Conservation (phyloP, 345 rosid species). For the Eucalyptus cloeziana region DNA sequence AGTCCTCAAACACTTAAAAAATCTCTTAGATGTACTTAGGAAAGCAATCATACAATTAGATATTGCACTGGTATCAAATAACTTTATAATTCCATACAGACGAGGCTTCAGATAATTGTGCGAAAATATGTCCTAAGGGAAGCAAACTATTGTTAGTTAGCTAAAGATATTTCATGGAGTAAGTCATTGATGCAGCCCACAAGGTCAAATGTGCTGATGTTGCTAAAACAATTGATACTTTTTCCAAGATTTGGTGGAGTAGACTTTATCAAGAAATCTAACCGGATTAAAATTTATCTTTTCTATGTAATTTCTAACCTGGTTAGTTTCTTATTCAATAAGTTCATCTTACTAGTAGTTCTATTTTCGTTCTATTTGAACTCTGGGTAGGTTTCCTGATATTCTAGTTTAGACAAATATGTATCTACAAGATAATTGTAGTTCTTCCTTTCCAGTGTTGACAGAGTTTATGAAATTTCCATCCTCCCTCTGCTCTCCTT, state of each 20-base stretch:
- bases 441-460: background rate
- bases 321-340: background rate
- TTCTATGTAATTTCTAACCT: background rate
- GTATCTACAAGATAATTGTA: background rate
- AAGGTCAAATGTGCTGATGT: background rate
- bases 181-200: background rate
- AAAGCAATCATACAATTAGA: background rate
- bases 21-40: background rate
- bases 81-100: background rate
- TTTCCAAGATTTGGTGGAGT: background rate
- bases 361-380: background rate
- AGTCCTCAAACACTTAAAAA: background rate
- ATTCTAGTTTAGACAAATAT: background rate
- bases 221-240: background rate
- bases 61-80: background rate
- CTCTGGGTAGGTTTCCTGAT: background rate
- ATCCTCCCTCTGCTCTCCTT: background rate
- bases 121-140: background rate
- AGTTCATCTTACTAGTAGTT: background rate
- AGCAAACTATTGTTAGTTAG: background rate
- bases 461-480: background rate
- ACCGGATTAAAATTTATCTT: background rate
- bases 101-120: background rate
- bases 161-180: background rate
- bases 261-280: background rate